Conservation (phyloP, 371 early-diverging fungal species). For the Circinella umbellata region DNA sequence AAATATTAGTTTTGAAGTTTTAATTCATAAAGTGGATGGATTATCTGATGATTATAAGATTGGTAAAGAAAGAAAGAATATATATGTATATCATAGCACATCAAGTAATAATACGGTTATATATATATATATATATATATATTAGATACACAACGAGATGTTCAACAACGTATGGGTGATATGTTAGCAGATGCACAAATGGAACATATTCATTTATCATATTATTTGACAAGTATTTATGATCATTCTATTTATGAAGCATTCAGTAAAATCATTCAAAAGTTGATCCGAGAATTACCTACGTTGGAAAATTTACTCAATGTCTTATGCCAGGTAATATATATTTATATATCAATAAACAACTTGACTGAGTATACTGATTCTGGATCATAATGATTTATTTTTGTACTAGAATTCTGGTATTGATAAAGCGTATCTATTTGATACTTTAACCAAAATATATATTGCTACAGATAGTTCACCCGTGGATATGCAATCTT, state of each 20-base stretch:
- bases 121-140: too few relatives aligned
- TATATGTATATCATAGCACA: too few relatives aligned
- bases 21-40: constrained; percentile 97
- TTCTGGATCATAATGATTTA: too few relatives aligned
- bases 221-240: constrained; percentile 93
- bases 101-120: too few relatives aligned
- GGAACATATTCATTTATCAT: constrained; percentile 80
- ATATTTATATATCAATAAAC: background rate
- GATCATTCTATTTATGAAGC: constrained; percentile 96
- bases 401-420: constrained; percentile 76
- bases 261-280: constrained; percentile 92
- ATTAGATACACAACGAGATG: constrained; percentile 90
- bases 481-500: constrained; percentile 92
- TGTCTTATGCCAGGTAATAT: constrained; percentile 85
- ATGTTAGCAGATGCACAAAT: constrained; percentile 84
- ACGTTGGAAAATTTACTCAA: constrained; percentile 93
- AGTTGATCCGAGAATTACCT: constrained; percentile 85
- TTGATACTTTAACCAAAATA: constrained; percentile 88
- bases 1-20: constrained; percentile 87
- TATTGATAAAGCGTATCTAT: constrained; percentile 95
- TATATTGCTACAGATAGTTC: constrained; percentile 95
- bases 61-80: constrained; percentile 45
- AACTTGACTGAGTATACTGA: too few relatives aligned
- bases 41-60: constrained; percentile 93
- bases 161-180: constrained; percentile 88